Evolutionary conservation across 148 eudicot species (phyloP), one percentile per base, ranked within the genome.

Genomic region (Rhododendron henanense): DNA sequence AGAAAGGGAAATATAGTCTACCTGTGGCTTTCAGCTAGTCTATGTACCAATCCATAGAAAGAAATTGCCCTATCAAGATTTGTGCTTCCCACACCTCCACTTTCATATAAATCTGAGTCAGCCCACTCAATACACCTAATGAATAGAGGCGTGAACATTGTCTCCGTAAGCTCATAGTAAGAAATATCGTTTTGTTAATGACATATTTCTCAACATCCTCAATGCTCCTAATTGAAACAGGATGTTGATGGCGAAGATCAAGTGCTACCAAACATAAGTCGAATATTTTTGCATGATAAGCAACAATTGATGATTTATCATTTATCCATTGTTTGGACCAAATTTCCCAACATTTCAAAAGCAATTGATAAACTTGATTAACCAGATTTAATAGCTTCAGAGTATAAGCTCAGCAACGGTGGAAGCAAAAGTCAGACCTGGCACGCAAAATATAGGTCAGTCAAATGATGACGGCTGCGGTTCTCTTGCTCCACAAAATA

Each of bases 121-220:
- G 90, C 95, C 99, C 99, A 97, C 85, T 97, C 99, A 83, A 97
- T 89, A 82, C 94, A 88, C 87, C 90, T 91, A 77, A 95, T 87
- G 88, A 97, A 95, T 79, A 95, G 96, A 87, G 99, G 98, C 92
- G 87, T 94, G 89, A 97, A 97, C 98, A 94, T 97, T 61, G 92
- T 91, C 88, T 95, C 99, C 6, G 98, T 95, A 89, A 97, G 95
- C 91, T 94, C 98, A 92, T 90, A 25, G 98, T 90, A 88, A 97
- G 92, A 84, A 84, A 74, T 85, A 95, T 91, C 85, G 92, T 78
- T 50, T 96, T 93, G 90, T 81, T 77, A 83, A 91, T 88, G 79
- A 95, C 96, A 91, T 88, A 85, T 78, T 92, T 89, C 92, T 97
- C 99, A 51, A 97, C 94, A 73, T 53, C 84, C 87, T 88, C 81